phyloP scores from a whole-genome alignment of 768 basidiomycete genomes.

The Heimioporus sp. region DNA sequence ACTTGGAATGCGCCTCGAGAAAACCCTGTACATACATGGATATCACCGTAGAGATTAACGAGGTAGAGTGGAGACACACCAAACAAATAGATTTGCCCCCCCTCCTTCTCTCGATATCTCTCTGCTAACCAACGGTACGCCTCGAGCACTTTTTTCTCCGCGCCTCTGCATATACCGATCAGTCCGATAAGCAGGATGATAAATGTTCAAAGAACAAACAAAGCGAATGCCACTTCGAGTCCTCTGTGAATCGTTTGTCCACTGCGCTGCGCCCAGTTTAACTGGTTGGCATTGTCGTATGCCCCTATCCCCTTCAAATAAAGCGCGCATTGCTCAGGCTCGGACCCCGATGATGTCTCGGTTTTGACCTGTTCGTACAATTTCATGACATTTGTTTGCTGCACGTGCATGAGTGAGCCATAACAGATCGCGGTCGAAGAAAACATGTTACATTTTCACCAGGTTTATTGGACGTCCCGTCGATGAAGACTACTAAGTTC shows the following conservation, averaged over 20 bases:
- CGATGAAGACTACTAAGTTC: conserved; percentile 27
- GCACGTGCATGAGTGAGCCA: background rate
- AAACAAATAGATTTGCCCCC: conserved; percentile 34
- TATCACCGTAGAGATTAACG: no score
- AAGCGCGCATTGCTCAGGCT: conserved; percentile 24
- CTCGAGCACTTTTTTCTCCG: background rate
- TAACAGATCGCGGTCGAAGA: background rate
- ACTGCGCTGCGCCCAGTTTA: background rate
- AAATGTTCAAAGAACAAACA: background rate
- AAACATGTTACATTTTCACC: conserved; percentile 38
- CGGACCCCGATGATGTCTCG: background rate
- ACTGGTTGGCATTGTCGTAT: background rate
- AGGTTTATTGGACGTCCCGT: conserved; percentile 15
- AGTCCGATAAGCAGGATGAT: no score
- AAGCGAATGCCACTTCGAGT: background rate
- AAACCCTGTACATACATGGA: conserved; percentile 25
- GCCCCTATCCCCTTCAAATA: conserved; percentile 38
- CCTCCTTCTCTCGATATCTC: background rate
- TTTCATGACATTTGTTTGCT: conserved; percentile 38
- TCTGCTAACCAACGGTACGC: conserved; percentile 1
- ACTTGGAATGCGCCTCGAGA: conserved; percentile 40
- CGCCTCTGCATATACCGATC: background rate
- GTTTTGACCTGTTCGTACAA: conserved; percentile 28
- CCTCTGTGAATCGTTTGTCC: background rate
- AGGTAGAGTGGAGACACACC: conserved; percentile 16